Evolutionary conservation across 2,329 filamentous ascomycete species (phyloP).

Genomic region (Colletotrichum brevisporum): DNA sequence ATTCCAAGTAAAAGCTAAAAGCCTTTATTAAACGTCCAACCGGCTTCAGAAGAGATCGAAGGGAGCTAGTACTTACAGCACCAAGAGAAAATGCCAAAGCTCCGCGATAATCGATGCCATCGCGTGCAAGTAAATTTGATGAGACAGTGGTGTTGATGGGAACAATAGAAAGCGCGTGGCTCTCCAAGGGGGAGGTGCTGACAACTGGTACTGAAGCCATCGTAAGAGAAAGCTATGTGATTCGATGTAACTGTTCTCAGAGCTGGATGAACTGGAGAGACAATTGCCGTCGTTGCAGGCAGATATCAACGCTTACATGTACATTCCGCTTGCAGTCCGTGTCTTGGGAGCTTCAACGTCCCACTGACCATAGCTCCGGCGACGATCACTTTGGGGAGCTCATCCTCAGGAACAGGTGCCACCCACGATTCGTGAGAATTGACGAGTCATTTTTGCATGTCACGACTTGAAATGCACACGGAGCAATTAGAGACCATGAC

Average conservation of each 20-base stretch:
- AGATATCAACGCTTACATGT: too few relatives aligned
- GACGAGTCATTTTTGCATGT: too few relatives aligned
- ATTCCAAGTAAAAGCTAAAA: constrained; percentile 10
- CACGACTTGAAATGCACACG: too few relatives aligned
- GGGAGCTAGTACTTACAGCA: neutral
- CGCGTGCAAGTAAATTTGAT: neutral
- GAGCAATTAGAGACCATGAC: too few relatives aligned
- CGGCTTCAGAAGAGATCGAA: neutral
- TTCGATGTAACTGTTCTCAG: neutral
- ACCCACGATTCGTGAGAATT: too few relatives aligned
- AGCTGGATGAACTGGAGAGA: neutral
- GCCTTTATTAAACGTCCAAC: neutral
- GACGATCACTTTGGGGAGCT: too few relatives aligned
- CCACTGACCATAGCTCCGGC: too few relatives aligned
- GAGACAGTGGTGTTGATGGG: neutral
- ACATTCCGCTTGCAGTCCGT: too few relatives aligned
- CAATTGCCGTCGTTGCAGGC: too few relatives aligned
- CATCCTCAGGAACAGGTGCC: too few relatives aligned
- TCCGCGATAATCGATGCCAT: neutral
- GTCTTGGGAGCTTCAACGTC: too few relatives aligned
- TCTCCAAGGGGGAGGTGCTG: neutral
- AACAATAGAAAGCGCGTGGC: neutral
- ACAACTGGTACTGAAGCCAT: neutral
- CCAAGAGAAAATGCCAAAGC: neutral
- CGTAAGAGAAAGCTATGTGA: too few relatives aligned